Percentiles rank a stretch among this genome's conserved stretches.
These are phyloP conservation scores for Hypericum androsaemum DNA, from an alignment of 345 rosid genomes.

Conservation along the genomic window DNA sequence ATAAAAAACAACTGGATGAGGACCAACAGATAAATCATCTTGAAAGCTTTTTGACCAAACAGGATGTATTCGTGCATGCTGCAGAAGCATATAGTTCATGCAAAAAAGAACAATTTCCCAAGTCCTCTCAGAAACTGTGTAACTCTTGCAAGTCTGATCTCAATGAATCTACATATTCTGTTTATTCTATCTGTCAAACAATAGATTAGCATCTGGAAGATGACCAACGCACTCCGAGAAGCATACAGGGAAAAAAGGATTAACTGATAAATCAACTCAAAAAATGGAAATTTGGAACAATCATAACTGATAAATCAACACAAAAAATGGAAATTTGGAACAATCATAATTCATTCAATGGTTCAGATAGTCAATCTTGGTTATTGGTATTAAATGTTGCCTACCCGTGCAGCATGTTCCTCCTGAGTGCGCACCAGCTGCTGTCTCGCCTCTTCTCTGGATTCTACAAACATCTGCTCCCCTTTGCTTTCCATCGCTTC, in stretches of 20 bases:
- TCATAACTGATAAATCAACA: background rate
- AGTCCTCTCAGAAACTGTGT: too few species aligned
- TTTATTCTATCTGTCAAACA: too few species aligned
- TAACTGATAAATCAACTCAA: background rate
- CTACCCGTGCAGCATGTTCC: constrained; percentile 66
- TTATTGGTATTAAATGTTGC: constrained; percentile 8
- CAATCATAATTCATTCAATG: background rate
- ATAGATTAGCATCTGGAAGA: too few species aligned
- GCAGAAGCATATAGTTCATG: too few species aligned
- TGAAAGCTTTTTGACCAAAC: background rate
- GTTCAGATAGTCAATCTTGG: background rate
- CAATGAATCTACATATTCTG: too few species aligned
- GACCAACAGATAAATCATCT: constrained; percentile 1
- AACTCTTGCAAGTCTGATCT: too few species aligned
- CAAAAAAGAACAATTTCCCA: too few species aligned
- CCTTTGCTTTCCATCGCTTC: constrained; percentile 44
- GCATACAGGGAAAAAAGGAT: too few species aligned
- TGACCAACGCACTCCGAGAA: too few species aligned
- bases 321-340: background rate
- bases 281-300: background rate
- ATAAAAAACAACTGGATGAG: constrained; percentile 3
- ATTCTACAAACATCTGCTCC: constrained; percentile 40
- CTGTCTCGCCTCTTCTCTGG: constrained; percentile 48
- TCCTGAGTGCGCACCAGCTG: constrained; percentile 37
- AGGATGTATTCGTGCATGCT: too few species aligned